Evolutionary conservation across 192 early-diverging fungal genomes (phyloP), one percentile per base, ranked within the genome.

Genomic region (Gaertneriomyces semiglobifer): DNA sequence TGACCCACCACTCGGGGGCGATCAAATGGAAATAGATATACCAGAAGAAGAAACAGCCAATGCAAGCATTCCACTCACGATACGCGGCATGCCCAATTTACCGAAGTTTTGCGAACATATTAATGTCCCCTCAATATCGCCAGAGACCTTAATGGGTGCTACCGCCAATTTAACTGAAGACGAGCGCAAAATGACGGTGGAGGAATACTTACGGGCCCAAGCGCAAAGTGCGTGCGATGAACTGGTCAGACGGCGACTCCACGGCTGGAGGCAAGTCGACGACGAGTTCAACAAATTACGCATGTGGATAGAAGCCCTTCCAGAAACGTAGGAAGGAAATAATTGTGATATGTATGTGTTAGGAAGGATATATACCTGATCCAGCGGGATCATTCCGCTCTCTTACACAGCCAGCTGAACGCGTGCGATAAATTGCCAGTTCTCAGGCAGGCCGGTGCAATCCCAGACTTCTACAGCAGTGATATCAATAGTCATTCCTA

Each of bases 381-480:
- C 25, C 25, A 33, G 25, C 25, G 25, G 25, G 25, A 33, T 33
- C 25, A 33, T 33, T 33, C 25, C 25, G 25, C 25, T 33, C 25
- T 33, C 25, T 33, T 33, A 33, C 25, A 33, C 25, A 33, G 0
- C 25, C 2, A 33, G 25, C 25, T 33, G 0, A 33, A 33, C 25
- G 25, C 25, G 25, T 33, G 55, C 65, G 8, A 66, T 40, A 19
- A 58, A 9, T 38, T 60, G 50, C 66, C 66, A 68, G 8, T 68
- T 25, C 12, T 50, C 46, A 2, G 48, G 25, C n/a, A 11, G 20
- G 8, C 39, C 58, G 6, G 11, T 14, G n/a, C 53, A 58, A 16
- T 14, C 25, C 69, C 69, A 70, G 16, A 70, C 43, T 55, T 70
- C 61, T 5, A 70, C 39, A 7, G 38, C 43, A 4, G 16, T 25